Conservation (phyloP, 306 rosid species). For the Cicer cuneatum region DNA sequence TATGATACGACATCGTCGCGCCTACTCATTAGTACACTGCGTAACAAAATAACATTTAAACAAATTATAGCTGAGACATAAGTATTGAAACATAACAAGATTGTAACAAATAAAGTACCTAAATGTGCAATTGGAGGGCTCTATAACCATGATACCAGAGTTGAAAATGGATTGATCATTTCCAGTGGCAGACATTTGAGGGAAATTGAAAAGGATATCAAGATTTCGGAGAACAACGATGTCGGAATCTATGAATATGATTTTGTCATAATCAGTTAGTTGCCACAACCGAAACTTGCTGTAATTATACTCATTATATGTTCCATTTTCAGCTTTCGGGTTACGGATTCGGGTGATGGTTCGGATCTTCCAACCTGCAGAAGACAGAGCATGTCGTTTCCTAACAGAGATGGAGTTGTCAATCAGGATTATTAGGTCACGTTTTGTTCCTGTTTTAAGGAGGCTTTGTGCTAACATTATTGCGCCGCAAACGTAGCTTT, state of each 20-base stretch:
- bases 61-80: no score
- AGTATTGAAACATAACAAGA: no score
- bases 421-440: conserved; percentile 78
- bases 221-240: conserved; percentile 79
- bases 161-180: conserved; percentile 86
- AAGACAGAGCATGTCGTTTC: conserved; percentile 61
- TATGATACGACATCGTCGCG: conserved; percentile 69
- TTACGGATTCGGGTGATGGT: conserved; percentile 77
- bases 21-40: conserved; percentile 54
- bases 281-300: conserved; percentile 96
- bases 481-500: conserved; percentile 87
- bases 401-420: conserved; percentile 67
- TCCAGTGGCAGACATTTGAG: conserved; percentile 85
- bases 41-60: neutral
- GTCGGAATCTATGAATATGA: conserved; percentile 88
- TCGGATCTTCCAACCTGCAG: conserved; percentile 79
- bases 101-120: no score
- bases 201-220: conserved; percentile 86
- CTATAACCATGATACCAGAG: conserved; percentile 91
- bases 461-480: conserved; percentile 83
- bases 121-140: conserved; percentile 90
- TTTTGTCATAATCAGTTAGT: conserved; percentile 72
- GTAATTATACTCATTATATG: conserved; percentile 95
- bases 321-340: conserved; percentile 62
- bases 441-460: conserved; percentile 69